Percentiles rank a stretch among this genome's conserved stretches.
Conservation (phyloP, 352 stramenopile species). For the Chrysophaeum taylorii region DNA sequence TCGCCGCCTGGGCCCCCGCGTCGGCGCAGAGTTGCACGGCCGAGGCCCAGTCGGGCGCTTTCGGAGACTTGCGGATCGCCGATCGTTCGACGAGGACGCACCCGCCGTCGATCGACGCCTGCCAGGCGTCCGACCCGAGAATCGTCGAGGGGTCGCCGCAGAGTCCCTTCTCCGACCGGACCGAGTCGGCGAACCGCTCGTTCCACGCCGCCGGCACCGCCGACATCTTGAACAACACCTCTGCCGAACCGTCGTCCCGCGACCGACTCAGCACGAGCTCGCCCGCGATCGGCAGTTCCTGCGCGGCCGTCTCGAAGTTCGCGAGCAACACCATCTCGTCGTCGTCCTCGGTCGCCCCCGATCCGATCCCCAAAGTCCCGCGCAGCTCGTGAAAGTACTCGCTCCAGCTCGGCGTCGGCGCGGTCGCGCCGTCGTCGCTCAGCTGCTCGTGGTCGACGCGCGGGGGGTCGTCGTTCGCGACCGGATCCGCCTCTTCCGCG, state of each 20-base stretch:
- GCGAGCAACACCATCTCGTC: slow-evolving; percentile 5
- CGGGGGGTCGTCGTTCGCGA: no score
- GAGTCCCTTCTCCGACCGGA: background rate
- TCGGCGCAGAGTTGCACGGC: background rate
- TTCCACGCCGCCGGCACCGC: slow-evolving; percentile 13
- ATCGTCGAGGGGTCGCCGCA: background rate
- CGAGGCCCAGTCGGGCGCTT: slow-evolving; percentile 8
- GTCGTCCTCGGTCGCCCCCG: background rate
- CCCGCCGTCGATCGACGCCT: background rate
- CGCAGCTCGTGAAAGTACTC: slow-evolving; percentile 13
- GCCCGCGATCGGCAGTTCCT: background rate
- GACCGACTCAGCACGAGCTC: background rate
- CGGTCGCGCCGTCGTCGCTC: background rate
- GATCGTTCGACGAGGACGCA: slow-evolving; percentile 5
- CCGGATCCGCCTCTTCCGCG: background rate
- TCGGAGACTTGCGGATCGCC: slow-evolving; percentile 2
- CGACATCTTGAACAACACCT: background rate
- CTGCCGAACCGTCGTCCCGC: background rate
- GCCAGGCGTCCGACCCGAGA: background rate
- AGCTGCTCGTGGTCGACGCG: no score
- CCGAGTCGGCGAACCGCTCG: slow-evolving; percentile 10
- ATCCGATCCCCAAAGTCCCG: background rate
- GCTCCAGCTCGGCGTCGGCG: slow-evolving; percentile 2
- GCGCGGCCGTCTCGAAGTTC: background rate
- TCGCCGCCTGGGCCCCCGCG: background rate